phyloP scores from a whole-genome alignment of 371 early-diverging fungal species.

The Mortierella sp. region DNA sequence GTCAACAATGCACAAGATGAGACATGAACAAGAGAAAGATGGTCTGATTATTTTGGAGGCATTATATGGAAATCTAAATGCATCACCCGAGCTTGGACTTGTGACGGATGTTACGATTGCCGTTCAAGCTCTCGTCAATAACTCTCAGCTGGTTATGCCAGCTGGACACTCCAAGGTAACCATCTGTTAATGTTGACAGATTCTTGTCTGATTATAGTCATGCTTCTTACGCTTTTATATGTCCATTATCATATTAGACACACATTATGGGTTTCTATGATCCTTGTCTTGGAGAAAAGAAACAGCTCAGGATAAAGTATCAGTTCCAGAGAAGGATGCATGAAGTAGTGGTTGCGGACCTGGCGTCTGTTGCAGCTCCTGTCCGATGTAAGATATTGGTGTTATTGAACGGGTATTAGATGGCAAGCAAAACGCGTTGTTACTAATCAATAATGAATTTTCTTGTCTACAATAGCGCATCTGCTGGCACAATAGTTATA shows the following conservation, averaged over 20 bases:
- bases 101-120: constrained; percentile 89
- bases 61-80: constrained; percentile 84
- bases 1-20: constrained; percentile 74
- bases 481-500: constrained; percentile 19
- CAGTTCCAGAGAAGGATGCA: constrained; percentile 88
- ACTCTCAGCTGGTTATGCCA: constrained; percentile 89
- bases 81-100: constrained; percentile 53
- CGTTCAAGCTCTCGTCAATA: constrained; percentile 85
- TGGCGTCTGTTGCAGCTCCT: constrained; percentile 84
- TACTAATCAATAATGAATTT: not conserved
- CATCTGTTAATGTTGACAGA: not conserved
- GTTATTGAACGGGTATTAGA: not conserved
- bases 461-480: not conserved
- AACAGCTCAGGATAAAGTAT: constrained; percentile 87
- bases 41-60: constrained; percentile 91
- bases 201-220: too few relatives aligned
- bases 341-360: constrained; percentile 85
- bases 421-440: not conserved
- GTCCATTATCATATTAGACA: constrained; percentile 59
- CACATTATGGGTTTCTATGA: constrained; percentile 96
- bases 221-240: not conserved
- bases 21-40: constrained; percentile 74
- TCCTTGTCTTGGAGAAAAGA: constrained; percentile 91
- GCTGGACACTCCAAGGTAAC: constrained; percentile 88
- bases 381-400: constrained; percentile 75